Evolutionary conservation across 2,329 filamentous ascomycete genomes (phyloP), one percentile per base, ranked within the genome.

Genomic region (Exophiala sp.): DNA sequence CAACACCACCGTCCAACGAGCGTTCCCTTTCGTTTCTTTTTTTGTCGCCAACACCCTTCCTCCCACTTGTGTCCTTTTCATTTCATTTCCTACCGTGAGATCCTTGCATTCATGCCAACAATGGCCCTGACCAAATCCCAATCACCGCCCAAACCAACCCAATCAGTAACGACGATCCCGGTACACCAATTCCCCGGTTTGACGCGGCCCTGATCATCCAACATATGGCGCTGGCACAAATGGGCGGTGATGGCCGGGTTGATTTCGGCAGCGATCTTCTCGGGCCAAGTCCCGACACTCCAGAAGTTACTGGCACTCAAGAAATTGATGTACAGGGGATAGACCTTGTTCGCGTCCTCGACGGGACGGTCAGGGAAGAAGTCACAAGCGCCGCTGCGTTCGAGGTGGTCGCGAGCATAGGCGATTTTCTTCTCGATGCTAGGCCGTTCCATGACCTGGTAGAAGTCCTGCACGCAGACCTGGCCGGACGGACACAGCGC

Each of bases 271-370:
- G 93, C 91, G 65, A 98, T 88, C 63, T 80, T 84, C 68, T 95
- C 90, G 0, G 93, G 93, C 93, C 93, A 98, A 68, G 89, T 95
- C 48, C 80, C 82, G 1, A 84, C 75, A 58, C 88, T 90, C 82
- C 91, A 97, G 73, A 97, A 97, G 71, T 96, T 96, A 67, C 85
- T 91, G 1, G 85, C 93, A 59, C 79, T 88, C 55, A 96, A 68
- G 65, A 96, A 97, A 68, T 97, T 98, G 68, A 97, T 73, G 62
- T 86, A 95, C 59, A 96, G 77, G 1, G 88, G 88, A 13, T 73
- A 73, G 22, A 65, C 63, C 66, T 69, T 30, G 43, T 23, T 47
- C 35, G 46, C 29, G 39, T 43, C 34, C 13, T 32, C 37, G 19
- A 65, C 60, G 27, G 77, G 78, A 3, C 89, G 81, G 9, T 51